Percentiles rank a stretch among this genome's conserved stretches.
Evolutionary conservation across 1,284 basidiomycete species (phyloP).

Genomic region (Volvariella surrecta): DNA sequence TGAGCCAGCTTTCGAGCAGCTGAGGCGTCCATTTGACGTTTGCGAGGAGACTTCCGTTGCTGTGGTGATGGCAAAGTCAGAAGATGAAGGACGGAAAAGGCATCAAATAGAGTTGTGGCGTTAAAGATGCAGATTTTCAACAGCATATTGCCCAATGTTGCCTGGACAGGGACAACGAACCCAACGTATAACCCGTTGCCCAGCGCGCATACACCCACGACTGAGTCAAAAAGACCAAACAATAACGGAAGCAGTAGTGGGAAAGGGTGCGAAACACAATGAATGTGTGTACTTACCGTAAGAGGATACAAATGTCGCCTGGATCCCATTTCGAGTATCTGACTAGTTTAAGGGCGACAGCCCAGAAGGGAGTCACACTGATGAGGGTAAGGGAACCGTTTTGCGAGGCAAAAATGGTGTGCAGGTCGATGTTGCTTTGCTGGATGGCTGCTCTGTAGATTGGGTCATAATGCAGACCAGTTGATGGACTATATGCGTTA

Average conservation of each 20-base stretch:
- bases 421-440: constrained; percentile 37
- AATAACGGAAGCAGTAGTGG: neutral
- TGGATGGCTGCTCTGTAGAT: constrained; percentile 44
- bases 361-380: constrained; percentile 60
- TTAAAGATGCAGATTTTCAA: neutral
- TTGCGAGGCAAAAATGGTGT: constrained; percentile 46
- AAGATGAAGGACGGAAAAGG: neutral
- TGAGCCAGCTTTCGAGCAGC: constrained; percentile 44
- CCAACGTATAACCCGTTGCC: neutral
- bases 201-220: neutral
- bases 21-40: constrained; percentile 43
- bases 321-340: constrained; percentile 50
- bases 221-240: neutral
- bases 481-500: constrained; percentile 9
- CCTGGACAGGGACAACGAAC: neutral
- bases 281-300: constrained; percentile 24
- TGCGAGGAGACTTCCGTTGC: constrained; percentile 43
- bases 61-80: constrained; percentile 9
- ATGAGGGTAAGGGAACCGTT: constrained; percentile 41
- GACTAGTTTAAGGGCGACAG: constrained; percentile 61
- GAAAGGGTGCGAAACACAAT: constrained; percentile 5
- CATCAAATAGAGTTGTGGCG: neutral
- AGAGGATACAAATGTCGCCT: constrained; percentile 40
- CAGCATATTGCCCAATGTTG: neutral
- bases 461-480: constrained; percentile 43